Conservation (phyloP, 345 rosid genomes). For the Dimocarpus longan region DNA sequence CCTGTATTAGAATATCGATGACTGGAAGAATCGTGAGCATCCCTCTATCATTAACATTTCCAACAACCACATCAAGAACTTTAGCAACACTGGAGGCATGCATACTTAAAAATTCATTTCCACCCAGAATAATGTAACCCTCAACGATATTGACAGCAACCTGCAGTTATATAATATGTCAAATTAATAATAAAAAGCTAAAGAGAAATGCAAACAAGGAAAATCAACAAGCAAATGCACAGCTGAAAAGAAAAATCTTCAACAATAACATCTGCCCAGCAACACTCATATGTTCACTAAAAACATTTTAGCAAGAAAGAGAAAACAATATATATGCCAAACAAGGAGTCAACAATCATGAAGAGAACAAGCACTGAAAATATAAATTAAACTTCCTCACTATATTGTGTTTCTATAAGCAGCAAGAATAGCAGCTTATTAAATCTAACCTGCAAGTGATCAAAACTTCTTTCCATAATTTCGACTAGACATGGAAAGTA, state of each 20-base stretch:
- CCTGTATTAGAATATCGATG: conserved; percentile 90
- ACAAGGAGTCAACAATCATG: not conserved
- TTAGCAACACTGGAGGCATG: conserved; percentile 85
- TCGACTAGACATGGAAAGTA: conserved; percentile 79
- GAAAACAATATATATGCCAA: not conserved
- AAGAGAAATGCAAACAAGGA: not conserved
- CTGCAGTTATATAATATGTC: conserved; percentile 45
- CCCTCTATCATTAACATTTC: conserved; percentile 90
- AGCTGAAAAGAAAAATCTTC: not conserved
- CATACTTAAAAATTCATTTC: conserved; percentile 72
- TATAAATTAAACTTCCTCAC: not conserved
- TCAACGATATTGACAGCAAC: conserved; percentile 83
- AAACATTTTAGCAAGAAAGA: not conserved
- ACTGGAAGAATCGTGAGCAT: conserved; percentile 81
- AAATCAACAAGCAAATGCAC: not conserved
- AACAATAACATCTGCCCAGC: not conserved
- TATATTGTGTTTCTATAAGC: not conserved
- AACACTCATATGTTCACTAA: not conserved
- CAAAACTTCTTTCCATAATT: conserved; percentile 87
- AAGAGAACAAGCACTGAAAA: not conserved
- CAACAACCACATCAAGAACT: conserved; percentile 89
- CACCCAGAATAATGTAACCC: conserved; percentile 78
- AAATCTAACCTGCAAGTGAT: conserved; percentile 81
- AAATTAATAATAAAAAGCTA: not conserved
- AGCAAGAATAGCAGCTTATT: not conserved